Evolutionary conservation across 192 early-diverging fungal genomes (phyloP).

Genomic region (Linnemannia schmuckeri): DNA sequence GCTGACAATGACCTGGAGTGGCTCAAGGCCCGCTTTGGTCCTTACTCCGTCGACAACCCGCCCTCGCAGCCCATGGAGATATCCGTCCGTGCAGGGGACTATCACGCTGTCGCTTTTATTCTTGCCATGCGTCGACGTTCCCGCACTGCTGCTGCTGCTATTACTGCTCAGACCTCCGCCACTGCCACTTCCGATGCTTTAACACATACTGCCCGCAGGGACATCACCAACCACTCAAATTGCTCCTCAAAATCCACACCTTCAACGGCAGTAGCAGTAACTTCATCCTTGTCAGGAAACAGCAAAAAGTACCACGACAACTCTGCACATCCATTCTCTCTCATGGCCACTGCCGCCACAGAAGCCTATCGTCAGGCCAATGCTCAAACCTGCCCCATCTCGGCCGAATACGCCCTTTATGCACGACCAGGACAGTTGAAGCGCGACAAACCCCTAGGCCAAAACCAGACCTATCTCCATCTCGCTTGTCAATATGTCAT

Average conservation of each 20-base stretch:
- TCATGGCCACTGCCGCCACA: slow-evolving; percentile 31
- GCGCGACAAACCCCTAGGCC: slow-evolving; percentile 41
- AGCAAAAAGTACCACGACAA: slow-evolving; percentile 20
- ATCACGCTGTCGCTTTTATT: slow-evolving; percentile 54
- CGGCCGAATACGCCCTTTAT: slow-evolving; percentile 49
- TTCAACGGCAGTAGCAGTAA: not conserved
- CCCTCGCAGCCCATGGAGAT: slow-evolving; percentile 51
- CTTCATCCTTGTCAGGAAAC: not conserved
- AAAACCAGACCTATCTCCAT: slow-evolving; percentile 54
- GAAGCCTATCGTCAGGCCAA: slow-evolving; percentile 6
- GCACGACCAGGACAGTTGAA: slow-evolving; percentile 52
- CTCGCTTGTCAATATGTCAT: slow-evolving; percentile 43
- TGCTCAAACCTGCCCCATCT: slow-evolving; percentile 2
- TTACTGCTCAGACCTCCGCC: not conserved
- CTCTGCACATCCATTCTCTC: slow-evolving; percentile 27
- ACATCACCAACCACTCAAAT: not conserved
- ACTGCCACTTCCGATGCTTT: not conserved
- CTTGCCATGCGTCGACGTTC: slow-evolving; percentile 54
- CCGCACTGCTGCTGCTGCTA: slow-evolving; percentile 10
- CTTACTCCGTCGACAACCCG: slow-evolving; percentile 52
- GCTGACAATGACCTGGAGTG: slow-evolving; percentile 38
- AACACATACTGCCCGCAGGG: not conserved
- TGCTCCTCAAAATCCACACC: not conserved
- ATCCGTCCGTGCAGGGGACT: slow-evolving; percentile 45
- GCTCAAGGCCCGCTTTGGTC: slow-evolving; percentile 54